Conservation (phyloP, 768 basidiomycete genomes). For the Porpolomopsis calyptriformis region DNA sequence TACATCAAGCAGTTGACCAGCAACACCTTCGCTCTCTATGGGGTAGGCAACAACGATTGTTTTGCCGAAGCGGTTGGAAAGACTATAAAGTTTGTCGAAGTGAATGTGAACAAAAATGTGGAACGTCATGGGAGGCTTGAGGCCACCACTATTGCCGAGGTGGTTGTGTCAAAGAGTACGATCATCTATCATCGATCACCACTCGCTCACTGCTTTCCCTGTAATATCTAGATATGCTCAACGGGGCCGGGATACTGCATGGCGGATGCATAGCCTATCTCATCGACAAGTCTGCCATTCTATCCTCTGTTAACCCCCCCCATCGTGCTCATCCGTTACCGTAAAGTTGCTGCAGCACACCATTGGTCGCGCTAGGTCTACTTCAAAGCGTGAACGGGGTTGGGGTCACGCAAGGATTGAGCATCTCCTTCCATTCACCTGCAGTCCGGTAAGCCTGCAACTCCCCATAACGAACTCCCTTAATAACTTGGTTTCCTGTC, state of each 20-base stretch:
- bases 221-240: slow-evolving; percentile 48
- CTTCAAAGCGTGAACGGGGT: slow-evolving; percentile 54
- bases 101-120: slow-evolving; percentile 37
- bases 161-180: slow-evolving; percentile 52
- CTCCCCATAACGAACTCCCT: slow-evolving; percentile 4
- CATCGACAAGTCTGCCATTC: slow-evolving; percentile 49
- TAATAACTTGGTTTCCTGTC: slow-evolving; percentile 3
- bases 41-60: slow-evolving; percentile 52
- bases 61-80: slow-evolving; percentile 56
- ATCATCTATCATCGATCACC: slow-evolving; percentile 6
- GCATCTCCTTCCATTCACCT: slow-evolving; percentile 59
- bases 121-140: slow-evolving; percentile 44
- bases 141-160: slow-evolving; percentile 51
- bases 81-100: slow-evolving; percentile 48
- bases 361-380: slow-evolving; percentile 56
- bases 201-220: slow-evolving; percentile 3
- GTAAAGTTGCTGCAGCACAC: slow-evolving; percentile 52
- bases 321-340: neutral
- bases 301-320: neutral
- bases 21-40: slow-evolving; percentile 60
- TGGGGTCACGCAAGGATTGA: slow-evolving; percentile 65
- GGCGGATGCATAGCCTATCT: slow-evolving; percentile 68
- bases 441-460: slow-evolving; percentile 41
- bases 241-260: slow-evolving; percentile 66
- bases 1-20: slow-evolving; percentile 56